Evolutionary conservation across 176 grass and related monocot species (phyloP).

Genomic region (Lolium perenne): DNA sequence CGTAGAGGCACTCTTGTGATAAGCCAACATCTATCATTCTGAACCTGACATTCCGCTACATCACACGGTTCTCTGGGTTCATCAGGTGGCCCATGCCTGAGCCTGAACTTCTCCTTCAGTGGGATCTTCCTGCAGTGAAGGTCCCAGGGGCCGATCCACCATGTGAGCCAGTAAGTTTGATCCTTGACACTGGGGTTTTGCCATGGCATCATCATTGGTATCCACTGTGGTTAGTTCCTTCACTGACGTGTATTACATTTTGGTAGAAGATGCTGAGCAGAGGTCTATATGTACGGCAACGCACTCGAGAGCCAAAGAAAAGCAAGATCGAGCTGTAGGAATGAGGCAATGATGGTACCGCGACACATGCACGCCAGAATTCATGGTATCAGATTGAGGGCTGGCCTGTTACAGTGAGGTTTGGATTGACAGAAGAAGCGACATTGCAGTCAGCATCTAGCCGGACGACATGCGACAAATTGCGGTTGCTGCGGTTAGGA

Average conservation of each 20-base stretch:
- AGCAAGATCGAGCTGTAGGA: neutral
- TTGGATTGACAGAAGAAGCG: neutral
- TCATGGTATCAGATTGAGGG: neutral
- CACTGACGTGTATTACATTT: conserved; percentile 15
- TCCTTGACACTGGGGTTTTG: conserved; percentile 1
- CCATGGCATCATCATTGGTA: neutral
- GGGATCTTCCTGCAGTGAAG: conserved; percentile 52
- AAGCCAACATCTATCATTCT: neutral
- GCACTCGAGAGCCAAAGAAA: neutral
- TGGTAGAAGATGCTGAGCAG: conserved; percentile 18
- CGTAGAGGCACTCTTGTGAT: conserved; percentile 5
- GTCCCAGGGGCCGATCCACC: neutral
- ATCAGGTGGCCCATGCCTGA: conserved; percentile 39
- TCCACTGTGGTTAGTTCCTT: conserved; percentile 1
- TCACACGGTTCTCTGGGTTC: conserved; percentile 28
- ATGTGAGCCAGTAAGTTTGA: neutral
- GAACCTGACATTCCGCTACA: neutral
- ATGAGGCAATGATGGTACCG: neutral
- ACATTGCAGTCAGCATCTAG: neutral
- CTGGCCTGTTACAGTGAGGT: neutral
- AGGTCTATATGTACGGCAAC: conserved; percentile 24
- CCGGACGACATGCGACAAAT: neutral
- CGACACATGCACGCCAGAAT: neutral
- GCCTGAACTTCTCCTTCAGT: conserved; percentile 41
- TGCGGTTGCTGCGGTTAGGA: too few relatives aligned